These are phyloP conservation scores for Zasmidium cellare DNA, from an alignment of 2,329 filamentous ascomycete genomes.

Conservation along the genomic window DNA sequence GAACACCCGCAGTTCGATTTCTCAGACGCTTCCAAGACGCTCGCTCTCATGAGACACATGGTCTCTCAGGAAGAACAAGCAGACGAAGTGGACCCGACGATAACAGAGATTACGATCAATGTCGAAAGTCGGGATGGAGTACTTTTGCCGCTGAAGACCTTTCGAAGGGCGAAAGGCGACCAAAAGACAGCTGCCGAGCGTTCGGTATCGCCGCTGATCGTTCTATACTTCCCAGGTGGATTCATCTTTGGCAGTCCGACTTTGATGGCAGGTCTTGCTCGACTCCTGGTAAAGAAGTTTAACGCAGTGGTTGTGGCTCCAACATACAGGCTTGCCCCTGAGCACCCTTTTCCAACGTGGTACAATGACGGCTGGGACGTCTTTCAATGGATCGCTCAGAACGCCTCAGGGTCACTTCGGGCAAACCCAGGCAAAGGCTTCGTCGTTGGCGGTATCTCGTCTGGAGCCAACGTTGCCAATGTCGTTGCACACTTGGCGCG, in stretches of 20 bases:
- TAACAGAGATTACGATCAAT: constrained; percentile 2
- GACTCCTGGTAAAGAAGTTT: constrained; percentile 13
- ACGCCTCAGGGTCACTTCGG: constrained; percentile 36
- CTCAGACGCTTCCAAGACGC: neutral
- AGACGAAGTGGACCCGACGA: constrained; percentile 14
- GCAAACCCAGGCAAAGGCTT: constrained; percentile 45
- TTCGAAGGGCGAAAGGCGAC: neutral
- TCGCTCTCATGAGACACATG: neutral
- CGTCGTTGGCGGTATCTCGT: constrained; percentile 49
- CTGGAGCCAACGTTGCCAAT: constrained; percentile 44
- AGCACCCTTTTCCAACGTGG: constrained; percentile 47
- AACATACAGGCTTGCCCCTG: constrained; percentile 47
- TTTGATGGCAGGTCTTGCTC: constrained; percentile 15
- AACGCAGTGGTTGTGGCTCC: constrained; percentile 17
- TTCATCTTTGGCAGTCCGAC: constrained; percentile 17
- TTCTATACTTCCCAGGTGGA: constrained; percentile 11
- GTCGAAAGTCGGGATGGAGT: constrained; percentile 16
- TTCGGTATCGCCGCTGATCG: neutral
- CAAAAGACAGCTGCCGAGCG: neutral
- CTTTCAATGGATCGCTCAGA: constrained; percentile 31
- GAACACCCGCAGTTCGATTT: neutral
- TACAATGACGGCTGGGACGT: constrained; percentile 49
- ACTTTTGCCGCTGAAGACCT: neutral
- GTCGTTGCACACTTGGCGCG: constrained; percentile 42
- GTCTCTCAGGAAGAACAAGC: neutral